These are phyloP conservation scores for Sclerotinia glacialis DNA, from an alignment of 2,329 filamentous ascomycete species.

Conservation along the genomic window DNA sequence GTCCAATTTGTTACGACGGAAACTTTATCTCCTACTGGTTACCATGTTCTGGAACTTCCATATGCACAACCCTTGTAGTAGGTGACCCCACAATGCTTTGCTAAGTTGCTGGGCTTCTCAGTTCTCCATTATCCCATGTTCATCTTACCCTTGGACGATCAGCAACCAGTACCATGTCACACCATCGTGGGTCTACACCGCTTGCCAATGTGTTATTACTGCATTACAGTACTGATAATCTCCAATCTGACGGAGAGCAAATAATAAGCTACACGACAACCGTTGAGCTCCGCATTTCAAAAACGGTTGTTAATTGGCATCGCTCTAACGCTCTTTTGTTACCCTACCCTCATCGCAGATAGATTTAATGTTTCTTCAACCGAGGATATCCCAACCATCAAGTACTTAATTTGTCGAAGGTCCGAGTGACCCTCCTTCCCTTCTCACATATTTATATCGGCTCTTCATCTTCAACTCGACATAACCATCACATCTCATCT, in stretches of 20 bases:
- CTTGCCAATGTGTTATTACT: conserved; percentile 18
- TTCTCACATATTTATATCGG: conserved; percentile 20
- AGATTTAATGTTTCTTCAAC: neutral
- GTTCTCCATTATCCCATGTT: conserved; percentile 14
- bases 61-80: conserved; percentile 4
- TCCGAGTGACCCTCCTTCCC: neutral
- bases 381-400: conserved; percentile 4
- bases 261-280: conserved; percentile 15
- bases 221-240: conserved; percentile 21
- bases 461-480: conserved; percentile 5
- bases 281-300: conserved; percentile 22
- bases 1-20: conserved; percentile 7
- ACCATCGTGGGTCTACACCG: conserved; percentile 20
- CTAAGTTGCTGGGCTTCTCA: conserved; percentile 12
- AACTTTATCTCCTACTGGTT: conserved; percentile 18
- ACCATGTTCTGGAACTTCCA: conserved; percentile 17
- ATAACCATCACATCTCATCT: conserved; percentile 9
- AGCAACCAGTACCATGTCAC: conserved; percentile 21
- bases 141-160: conserved; percentile 16
- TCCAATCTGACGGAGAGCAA: conserved; percentile 13
- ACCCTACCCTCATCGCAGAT: conserved; percentile 4
- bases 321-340: conserved; percentile 9
- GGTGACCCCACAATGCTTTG: conserved; percentile 16
- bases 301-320: conserved; percentile 15
- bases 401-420: neutral